Conservation (phyloP, 305 asterid genomes). For the Fraxinus angustifolia region DNA sequence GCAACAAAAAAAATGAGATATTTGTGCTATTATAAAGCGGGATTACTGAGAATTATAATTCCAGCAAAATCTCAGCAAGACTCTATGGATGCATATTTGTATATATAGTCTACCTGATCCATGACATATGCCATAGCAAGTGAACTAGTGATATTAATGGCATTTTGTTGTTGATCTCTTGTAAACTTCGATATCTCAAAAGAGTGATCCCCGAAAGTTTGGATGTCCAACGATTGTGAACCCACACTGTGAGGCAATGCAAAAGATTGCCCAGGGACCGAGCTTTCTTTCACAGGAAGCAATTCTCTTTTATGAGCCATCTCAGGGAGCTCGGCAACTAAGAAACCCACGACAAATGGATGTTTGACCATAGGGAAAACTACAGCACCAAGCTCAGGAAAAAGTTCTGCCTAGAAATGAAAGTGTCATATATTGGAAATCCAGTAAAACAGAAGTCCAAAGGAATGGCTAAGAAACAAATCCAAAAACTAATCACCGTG, state of each 20-base stretch:
- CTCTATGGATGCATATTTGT: not conserved
- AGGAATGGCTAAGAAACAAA: constrained; percentile 5
- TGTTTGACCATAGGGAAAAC: constrained; percentile 90
- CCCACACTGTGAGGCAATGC: constrained; percentile 35
- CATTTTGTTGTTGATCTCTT: constrained; percentile 66
- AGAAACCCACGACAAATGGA: constrained; percentile 93
- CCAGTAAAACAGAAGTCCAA: not conserved
- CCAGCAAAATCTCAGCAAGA: constrained; percentile 3
- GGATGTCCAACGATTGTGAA: constrained; percentile 44
- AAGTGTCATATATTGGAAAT: constrained; percentile 30
- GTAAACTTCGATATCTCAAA: constrained; percentile 45
- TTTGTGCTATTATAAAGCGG: not conserved
- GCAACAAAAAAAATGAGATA: constrained; percentile 2
- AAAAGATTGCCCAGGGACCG: constrained; percentile 41
- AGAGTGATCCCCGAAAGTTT: constrained; percentile 38
- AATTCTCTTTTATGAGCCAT: constrained; percentile 40
- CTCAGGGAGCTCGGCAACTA: constrained; percentile 83
- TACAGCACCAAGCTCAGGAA: constrained; percentile 80
- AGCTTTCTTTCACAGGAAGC: constrained; percentile 35
- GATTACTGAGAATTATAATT: constrained; percentile 5
- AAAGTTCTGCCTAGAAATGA: constrained; percentile 67
- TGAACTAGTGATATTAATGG: constrained; percentile 70
- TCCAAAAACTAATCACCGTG: constrained; percentile 24
- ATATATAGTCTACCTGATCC: constrained; percentile 71
- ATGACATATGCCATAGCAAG: constrained; percentile 88